Conservation (phyloP, 2,329 filamentous ascomycete genomes). For the Fusarium palustre region DNA sequence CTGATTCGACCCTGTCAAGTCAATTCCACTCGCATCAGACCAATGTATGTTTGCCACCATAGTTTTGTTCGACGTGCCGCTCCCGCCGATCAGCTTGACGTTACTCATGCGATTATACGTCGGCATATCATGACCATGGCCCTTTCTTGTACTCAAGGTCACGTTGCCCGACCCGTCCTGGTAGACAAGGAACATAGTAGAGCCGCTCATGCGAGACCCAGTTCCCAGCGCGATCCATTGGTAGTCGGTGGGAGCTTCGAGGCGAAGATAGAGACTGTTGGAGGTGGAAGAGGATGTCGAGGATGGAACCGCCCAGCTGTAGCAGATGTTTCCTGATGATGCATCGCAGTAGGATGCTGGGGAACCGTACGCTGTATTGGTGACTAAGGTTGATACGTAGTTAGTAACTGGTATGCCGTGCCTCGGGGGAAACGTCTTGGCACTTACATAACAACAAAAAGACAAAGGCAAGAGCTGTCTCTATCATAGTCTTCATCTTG, state of each 20-base stretch:
- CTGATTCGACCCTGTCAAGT: neutral
- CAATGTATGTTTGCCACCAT: slow-evolving; percentile 9
- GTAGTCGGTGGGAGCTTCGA: neutral
- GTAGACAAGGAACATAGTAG: slow-evolving; percentile 1
- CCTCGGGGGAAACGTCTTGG: rapidly evolving
- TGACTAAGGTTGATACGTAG: neutral
- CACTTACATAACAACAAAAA: neutral
- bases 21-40: neutral
- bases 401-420: neutral
- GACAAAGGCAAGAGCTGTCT: neutral
- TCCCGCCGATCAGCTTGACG: neutral
- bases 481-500: neutral
- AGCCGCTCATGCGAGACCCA: slow-evolving; percentile 5
- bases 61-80: neutral
- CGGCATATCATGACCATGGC: neutral
- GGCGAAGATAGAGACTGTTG: neutral
- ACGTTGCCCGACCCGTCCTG: slow-evolving; percentile 4
- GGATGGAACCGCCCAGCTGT: slow-evolving; percentile 7
- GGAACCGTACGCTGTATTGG: neutral
- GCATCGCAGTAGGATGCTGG: slow-evolving; percentile 1
- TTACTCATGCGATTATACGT: neutral
- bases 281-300: neutral
- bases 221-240: slow-evolving; percentile 12
- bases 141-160: slow-evolving; percentile 7
- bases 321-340: neutral